Conservation (phyloP, 208 protist species). For the Balamuthia mandrillaris region DNA sequence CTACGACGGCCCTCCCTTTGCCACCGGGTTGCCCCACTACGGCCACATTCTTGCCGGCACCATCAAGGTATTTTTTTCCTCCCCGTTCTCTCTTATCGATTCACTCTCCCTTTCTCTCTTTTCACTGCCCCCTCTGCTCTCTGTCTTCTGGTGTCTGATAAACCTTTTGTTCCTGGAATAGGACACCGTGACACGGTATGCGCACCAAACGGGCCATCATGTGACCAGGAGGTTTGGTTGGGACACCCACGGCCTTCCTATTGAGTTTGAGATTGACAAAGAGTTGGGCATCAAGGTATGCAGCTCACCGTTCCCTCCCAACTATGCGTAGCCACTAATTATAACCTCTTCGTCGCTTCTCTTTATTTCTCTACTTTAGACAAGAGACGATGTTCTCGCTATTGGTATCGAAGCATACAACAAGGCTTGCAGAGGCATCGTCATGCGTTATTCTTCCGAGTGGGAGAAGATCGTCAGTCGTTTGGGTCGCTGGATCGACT, state of each 20-base stretch:
- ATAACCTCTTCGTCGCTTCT: neutral
- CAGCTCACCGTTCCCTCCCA: neutral
- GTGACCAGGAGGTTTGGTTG: conserved; percentile 98
- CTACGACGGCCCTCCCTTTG: conserved; percentile 99
- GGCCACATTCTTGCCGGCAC: conserved; percentile 98
- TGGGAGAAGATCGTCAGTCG: conserved; percentile 94
- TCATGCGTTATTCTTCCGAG: conserved; percentile 96
- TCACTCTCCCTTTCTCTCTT: neutral
- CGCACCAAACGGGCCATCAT: conserved; percentile 94
- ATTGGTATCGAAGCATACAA: conserved; percentile 99
- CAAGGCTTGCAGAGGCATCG: conserved; percentile 93
- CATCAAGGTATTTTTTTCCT: conserved; percentile 88
- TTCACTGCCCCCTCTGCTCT: neutral
- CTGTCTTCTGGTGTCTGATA: neutral
- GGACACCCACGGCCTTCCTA: conserved; percentile 97
- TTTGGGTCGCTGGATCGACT: conserved; percentile 99
- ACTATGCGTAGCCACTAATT: no score
- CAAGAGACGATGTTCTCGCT: conserved; percentile 89
- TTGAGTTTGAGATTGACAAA: conserved; percentile 99
- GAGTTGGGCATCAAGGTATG: conserved; percentile 73
- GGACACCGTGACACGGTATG: conserved; percentile 97
- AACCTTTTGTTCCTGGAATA: neutral
- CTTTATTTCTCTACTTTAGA: conserved; percentile 45
- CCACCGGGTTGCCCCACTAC: conserved; percentile 99
- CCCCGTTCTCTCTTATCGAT: neutral